Evolutionary conservation across 192 early-diverging fungal genomes (phyloP).

Genomic region (Coemansia sp.): DNA sequence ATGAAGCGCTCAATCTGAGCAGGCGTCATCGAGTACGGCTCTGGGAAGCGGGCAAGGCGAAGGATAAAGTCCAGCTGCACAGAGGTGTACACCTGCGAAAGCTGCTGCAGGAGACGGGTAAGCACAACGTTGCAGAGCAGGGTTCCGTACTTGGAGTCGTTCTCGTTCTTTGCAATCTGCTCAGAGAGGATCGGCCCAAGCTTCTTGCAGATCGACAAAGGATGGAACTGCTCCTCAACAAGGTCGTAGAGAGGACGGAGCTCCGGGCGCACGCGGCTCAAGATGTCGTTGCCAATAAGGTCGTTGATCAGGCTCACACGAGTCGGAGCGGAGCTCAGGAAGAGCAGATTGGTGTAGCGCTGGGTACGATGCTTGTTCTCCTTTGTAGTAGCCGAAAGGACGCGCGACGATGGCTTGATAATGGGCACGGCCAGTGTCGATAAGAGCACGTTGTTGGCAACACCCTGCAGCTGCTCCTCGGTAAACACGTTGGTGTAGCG

Average conservation of each 20-base stretch:
- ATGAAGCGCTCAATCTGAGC: conserved; percentile 96
- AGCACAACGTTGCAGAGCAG: conserved; percentile 95
- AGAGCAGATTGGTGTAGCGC: conserved; percentile 85
- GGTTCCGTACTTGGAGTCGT: conserved; percentile 85
- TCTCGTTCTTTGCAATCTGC: conserved; percentile 65
- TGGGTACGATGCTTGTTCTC: conserved; percentile 77
- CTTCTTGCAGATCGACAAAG: conserved; percentile 96
- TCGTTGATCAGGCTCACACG: conserved; percentile 89
- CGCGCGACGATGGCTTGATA: conserved; percentile 79
- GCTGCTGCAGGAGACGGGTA: conserved; percentile 96
- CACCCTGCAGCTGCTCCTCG: conserved; percentile 83
- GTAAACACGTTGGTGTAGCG: conserved; percentile 76
- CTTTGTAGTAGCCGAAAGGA: conserved; percentile 67
- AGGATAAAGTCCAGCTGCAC: conserved; percentile 95
- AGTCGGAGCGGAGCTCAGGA: conserved; percentile 79
- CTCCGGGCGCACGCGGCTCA: conserved; percentile 83
- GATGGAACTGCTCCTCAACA: conserved; percentile 98
- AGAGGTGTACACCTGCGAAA: conserved; percentile 97
- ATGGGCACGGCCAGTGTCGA: conserved; percentile 97
- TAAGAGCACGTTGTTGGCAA: conserved; percentile 90
- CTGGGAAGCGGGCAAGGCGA: conserved; percentile 83
- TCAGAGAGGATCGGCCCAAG: conserved; percentile 82
- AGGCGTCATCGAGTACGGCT: conserved; percentile 79
- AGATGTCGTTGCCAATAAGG: conserved; percentile 83
- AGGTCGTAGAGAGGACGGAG: conserved; percentile 91